These are phyloP conservation scores for Apiotrichum akiyoshidainum DNA, from an alignment of 1,284 basidiomycete species.

Conservation along the genomic window DNA sequence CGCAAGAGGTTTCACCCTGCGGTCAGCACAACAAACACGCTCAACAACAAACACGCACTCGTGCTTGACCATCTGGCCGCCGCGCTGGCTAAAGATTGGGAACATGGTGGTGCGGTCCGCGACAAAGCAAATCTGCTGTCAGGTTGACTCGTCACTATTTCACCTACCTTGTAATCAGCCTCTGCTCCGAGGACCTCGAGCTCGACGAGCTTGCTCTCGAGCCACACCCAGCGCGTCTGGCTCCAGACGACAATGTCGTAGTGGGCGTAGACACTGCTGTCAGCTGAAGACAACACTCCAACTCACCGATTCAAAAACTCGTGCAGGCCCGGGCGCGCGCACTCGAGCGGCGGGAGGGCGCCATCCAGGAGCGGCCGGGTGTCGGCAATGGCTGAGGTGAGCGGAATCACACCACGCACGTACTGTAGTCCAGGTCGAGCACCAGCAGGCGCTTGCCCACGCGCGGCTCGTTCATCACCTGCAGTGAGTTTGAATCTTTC, in stretches of 20 bases:
- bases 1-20: conserved; percentile 70
- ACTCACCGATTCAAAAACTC: conserved; percentile 61
- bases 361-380: conserved; percentile 75
- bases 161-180: conserved; percentile 64
- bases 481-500: neutral
- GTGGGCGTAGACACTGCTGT: conserved; percentile 62
- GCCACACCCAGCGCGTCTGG: conserved; percentile 81
- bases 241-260: conserved; percentile 86
- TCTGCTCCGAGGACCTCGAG: conserved; percentile 72
- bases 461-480: conserved; percentile 71
- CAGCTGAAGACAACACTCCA: no score
- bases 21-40: conserved; percentile 1
- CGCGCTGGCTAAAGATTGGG: conserved; percentile 65
- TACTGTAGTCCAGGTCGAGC: conserved; percentile 84
- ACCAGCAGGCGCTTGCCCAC: conserved; percentile 75
- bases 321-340: conserved; percentile 76
- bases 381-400: conserved; percentile 66
- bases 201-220: conserved; percentile 85
- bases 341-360: conserved; percentile 70
- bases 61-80: conserved; percentile 72
- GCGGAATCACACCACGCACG: conserved; percentile 20
- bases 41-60: conserved; percentile 49
- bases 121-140: conserved; percentile 54
- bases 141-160: conserved; percentile 7
- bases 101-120: conserved; percentile 87